A percentile compares a stretch with the other conserved stretches of the same genome.
Conservation (phyloP, 1,284 basidiomycete genomes). For the Bjerkandera adusta region DNA sequence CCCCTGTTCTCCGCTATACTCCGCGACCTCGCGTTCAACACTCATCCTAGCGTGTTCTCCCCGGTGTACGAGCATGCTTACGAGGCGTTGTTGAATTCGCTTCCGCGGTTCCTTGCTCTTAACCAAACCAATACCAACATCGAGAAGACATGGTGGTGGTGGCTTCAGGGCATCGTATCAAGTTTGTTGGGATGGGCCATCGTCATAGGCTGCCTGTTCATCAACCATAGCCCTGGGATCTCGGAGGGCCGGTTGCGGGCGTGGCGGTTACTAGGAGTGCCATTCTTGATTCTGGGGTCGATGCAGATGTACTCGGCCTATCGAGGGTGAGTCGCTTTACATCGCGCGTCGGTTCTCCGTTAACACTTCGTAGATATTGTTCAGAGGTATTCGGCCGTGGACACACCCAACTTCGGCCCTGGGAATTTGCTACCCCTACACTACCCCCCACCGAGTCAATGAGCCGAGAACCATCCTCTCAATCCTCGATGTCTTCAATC, state of each 20-base stretch:
- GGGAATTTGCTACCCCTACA: constrained; percentile 22
- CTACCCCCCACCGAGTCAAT: not conserved
- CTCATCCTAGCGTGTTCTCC: constrained; percentile 39
- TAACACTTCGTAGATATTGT: constrained; percentile 31
- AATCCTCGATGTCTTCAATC: not conserved
- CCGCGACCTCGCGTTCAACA: constrained; percentile 30
- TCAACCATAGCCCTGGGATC: constrained; percentile 7
- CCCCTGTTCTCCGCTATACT: constrained; percentile 32
- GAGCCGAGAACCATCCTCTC: not conserved
- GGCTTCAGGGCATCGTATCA: constrained; percentile 21
- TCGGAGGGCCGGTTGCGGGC: constrained; percentile 19
- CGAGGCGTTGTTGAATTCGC: constrained; percentile 28
- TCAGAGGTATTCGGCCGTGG: constrained; percentile 35
- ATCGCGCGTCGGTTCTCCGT: not conserved
- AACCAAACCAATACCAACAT: constrained; percentile 36
- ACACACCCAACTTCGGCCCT: constrained; percentile 30
- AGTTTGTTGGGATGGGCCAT: constrained; percentile 26
- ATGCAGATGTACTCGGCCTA: constrained; percentile 36
- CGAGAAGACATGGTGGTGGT: constrained; percentile 39
- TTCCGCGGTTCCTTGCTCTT: constrained; percentile 31
- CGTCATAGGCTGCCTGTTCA: constrained; percentile 18
- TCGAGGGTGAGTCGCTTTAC: constrained; percentile 31
- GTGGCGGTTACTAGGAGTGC: constrained; percentile 33
- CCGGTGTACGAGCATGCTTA: constrained; percentile 35
- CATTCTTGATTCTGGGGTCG: constrained; percentile 29